Base-by-base conservation (phyloP, 1,284 basidiomycete genomes). In the Cutaneotrichosporon cavernicola region DNA sequence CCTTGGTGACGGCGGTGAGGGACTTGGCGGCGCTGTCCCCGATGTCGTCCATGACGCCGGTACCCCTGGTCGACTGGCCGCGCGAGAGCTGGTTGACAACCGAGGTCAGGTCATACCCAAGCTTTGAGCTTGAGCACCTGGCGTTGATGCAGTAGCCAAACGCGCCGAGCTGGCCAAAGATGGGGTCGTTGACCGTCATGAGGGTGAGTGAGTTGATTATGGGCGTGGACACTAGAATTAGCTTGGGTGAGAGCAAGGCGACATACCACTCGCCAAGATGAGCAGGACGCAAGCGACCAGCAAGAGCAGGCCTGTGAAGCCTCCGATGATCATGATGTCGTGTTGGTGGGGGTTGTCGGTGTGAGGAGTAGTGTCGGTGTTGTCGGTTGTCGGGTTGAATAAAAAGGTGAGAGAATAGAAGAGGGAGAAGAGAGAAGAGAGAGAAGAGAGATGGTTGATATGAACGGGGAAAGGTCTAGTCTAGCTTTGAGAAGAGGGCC, bases 81-180 rank as follows among this genome's bases (percentile, higher is more conserved):
- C 63, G 61, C 31, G 64, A 58, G 31, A 73, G 51, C 31, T 56
- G 46, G 22, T 62, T 60, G 40, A 72, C 60, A 11, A 73, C 57
- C 8, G 10, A 11, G 47, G 73, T 61, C 32, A 77, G 65, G 62
- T 69, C 53, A 63, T 77, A 73, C 5, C 75, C 74, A 32, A 79
- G 46, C 4, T 43, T 40, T 4, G 61, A 52, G 21, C 50, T n/a
- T 10, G 73, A 59, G 61, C 76, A 79, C 16, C n/a, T 38, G 34
- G 61, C 59, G 18, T 31, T 3, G n/a, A 43, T 55, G 58, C 78
- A 80, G 65, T 75, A 77, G 0, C 78, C 78, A 26, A 77, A 76
- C 0, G 71, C 73, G 51, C 79, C 78, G 46, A 78, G 58, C 46
- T 50, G 58, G 14, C 32, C 58, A 16, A 36, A 22, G 31, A 31